phyloP scores from a whole-genome alignment of 2,329 filamentous ascomycete genomes.

The Pseudogymnoascus sp. region DNA sequence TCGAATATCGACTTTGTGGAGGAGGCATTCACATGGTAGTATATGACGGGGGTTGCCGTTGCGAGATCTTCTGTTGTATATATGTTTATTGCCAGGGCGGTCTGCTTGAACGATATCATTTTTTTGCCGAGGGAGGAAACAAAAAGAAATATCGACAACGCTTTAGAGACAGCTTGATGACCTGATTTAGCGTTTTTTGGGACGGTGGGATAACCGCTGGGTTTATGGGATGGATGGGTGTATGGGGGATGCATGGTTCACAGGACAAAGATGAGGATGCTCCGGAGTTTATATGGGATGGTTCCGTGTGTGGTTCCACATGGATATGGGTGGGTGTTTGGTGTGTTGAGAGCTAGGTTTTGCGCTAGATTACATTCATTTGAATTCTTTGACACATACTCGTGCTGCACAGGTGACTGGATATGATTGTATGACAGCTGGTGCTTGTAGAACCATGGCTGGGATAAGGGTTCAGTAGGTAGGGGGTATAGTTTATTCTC shows the following conservation, averaged over 20 bases:
- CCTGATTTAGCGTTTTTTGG: constrained; percentile 6
- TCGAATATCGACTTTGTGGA: constrained; percentile 71
- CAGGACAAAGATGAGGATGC: not conserved
- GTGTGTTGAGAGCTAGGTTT: not conserved
- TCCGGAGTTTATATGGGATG: not conserved
- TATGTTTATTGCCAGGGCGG: constrained; percentile 2
- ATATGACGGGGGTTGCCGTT: constrained; percentile 13
- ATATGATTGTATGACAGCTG: not conserved
- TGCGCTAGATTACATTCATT: not conserved
- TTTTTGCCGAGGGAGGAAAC: not conserved
- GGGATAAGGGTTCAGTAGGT: not conserved
- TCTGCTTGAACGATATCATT: not conserved
- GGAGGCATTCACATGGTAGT: constrained; percentile 63
- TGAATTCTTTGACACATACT: not conserved
- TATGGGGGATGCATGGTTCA: not conserved
- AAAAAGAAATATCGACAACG: not conserved
- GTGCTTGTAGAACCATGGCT: not conserved
- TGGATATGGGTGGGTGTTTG: not conserved
- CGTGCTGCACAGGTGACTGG: not conserved
- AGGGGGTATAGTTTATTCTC: not conserved
- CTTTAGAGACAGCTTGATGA: constrained; percentile 8
- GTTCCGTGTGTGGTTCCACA: not conserved
- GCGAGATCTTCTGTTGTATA: constrained; percentile 10
- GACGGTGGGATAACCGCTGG: not conserved
- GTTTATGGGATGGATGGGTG: not conserved